Percentiles rank a stretch among this genome's conserved stretches.
phyloP scores from a whole-genome alignment of 495 filamentous ascomycete genomes.

The Xylaria bambusicola region DNA sequence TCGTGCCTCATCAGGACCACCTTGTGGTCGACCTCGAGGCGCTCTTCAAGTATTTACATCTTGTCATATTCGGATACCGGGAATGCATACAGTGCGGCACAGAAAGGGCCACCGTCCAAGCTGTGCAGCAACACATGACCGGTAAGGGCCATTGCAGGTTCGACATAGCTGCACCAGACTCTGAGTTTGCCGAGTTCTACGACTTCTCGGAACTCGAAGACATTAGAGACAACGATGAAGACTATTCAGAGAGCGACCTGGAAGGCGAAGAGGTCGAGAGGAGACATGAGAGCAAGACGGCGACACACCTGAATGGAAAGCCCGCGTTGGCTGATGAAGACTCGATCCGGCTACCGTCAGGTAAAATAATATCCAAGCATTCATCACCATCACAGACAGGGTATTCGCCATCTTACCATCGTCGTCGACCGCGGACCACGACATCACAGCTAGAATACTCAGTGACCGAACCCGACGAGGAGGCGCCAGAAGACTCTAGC shows the following conservation, averaged over 20 bases:
- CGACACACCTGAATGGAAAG: slow-evolving; percentile 11
- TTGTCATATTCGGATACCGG: slow-evolving; percentile 39
- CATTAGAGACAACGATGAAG: background rate
- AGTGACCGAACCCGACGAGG: background rate
- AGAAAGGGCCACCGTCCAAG: slow-evolving; percentile 32
- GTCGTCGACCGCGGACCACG: slow-evolving; percentile 15
- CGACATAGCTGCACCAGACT: slow-evolving; percentile 31
- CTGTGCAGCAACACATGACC: slow-evolving; percentile 41
- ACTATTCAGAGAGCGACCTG: slow-evolving; percentile 8
- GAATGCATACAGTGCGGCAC: slow-evolving; percentile 42
- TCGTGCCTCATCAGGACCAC: slow-evolving; percentile 30
- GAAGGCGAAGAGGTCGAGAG: slow-evolving; percentile 17
- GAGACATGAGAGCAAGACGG: slow-evolving; percentile 5
- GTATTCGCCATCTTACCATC: slow-evolving; percentile 10
- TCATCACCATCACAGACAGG: slow-evolving; percentile 23
- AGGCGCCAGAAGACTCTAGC: slow-evolving; percentile 2
- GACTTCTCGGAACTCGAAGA: slow-evolving; percentile 18
- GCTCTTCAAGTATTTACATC: slow-evolving; percentile 37
- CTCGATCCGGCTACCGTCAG: slow-evolving; percentile 30
- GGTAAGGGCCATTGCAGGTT: slow-evolving; percentile 38
- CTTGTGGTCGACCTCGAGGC: slow-evolving; percentile 35
- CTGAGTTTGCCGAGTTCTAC: slow-evolving; percentile 37
- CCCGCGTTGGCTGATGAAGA: slow-evolving; percentile 19
- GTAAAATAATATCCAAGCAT: slow-evolving; percentile 29
- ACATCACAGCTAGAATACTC: slow-evolving; percentile 9